Percentiles rank a stretch among this genome's conserved stretches.
These are phyloP conservation scores for Pseudoscleropodium purum DNA, from an alignment of 225 moss, liverwort and hornwort genomes.

Conservation along the genomic window DNA sequence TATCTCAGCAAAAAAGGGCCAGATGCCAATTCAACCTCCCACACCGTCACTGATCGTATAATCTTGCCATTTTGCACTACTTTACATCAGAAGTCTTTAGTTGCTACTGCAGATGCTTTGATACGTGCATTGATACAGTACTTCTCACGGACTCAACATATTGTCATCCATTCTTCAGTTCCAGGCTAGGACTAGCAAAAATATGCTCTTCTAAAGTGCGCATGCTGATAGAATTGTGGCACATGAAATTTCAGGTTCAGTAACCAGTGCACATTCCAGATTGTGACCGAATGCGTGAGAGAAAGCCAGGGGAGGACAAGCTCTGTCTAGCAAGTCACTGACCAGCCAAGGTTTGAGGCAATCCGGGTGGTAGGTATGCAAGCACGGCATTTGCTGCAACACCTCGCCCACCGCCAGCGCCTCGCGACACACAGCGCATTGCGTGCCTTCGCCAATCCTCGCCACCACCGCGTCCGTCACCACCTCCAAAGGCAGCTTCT, in stretches of 20 bases:
- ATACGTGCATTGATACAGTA: neutral
- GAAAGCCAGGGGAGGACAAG: neutral
- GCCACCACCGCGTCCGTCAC: slow-evolving; percentile 40
- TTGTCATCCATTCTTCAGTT: neutral
- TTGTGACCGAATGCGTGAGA: neutral
- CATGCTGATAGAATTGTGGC: neutral
- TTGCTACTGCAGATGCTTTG: neutral
- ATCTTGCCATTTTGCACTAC: neutral
- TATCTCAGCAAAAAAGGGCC: neutral
- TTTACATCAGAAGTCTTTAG: neutral
- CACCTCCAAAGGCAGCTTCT: slow-evolving; percentile 44
- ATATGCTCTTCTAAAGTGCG: neutral
- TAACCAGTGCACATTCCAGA: neutral
- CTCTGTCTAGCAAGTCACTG: neutral
- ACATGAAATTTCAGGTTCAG: neutral
- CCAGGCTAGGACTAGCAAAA: neutral
- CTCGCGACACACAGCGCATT: slow-evolving; percentile 52
- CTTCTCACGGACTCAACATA: neutral
- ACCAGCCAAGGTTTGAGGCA: slow-evolving; percentile 41
- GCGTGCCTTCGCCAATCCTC: slow-evolving; percentile 42
- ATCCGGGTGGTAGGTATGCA: slow-evolving; percentile 18
- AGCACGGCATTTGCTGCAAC: slow-evolving; percentile 41
- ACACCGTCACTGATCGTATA: neutral
- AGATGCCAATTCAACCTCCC: too few relatives aligned
- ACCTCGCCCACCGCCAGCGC: slow-evolving; percentile 1